phyloP scores from a whole-genome alignment of 768 basidiomycete genomes.

The Auricularia sp. region DNA sequence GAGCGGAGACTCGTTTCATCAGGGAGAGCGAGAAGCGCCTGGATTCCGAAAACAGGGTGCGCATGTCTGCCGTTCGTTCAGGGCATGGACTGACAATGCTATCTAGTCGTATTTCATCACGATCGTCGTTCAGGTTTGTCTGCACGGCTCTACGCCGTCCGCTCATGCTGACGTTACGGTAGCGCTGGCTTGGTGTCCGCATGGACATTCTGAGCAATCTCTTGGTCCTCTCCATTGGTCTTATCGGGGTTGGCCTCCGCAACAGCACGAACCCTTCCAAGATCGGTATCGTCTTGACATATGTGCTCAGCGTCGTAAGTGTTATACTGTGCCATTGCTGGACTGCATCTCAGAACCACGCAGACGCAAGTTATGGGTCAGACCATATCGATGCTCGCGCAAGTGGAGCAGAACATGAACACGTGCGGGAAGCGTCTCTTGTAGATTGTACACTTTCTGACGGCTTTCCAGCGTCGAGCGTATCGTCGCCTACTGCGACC shows the following conservation, averaged over 20 bases:
- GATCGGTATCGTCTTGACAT: slow-evolving; percentile 54
- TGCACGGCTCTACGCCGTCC: slow-evolving; percentile 7
- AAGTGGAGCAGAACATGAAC: slow-evolving; percentile 64
- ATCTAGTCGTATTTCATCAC: slow-evolving; percentile 45
- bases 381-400: slow-evolving; percentile 21
- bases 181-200: slow-evolving; percentile 46
- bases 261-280: slow-evolving; percentile 46
- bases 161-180: neutral
- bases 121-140: slow-evolving; percentile 40
- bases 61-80: neutral
- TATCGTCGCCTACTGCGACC: slow-evolving; percentile 53
- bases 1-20: slow-evolving; percentile 41
- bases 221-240: slow-evolving; percentile 55
- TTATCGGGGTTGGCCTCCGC: slow-evolving; percentile 59
- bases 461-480: slow-evolving; percentile 38
- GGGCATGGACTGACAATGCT: neutral
- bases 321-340: neutral
- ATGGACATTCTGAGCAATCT: slow-evolving; percentile 59
- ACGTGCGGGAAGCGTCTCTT: slow-evolving; percentile 17
- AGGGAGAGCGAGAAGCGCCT: slow-evolving; percentile 41
- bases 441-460: neutral
- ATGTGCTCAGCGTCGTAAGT: slow-evolving; percentile 24
- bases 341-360: neutral
- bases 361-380: slow-evolving; percentile 1
- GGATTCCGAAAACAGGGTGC: slow-evolving; percentile 45